Conservation (phyloP, 768 basidiomycete species). For the Nevesoporus exiguus region DNA sequence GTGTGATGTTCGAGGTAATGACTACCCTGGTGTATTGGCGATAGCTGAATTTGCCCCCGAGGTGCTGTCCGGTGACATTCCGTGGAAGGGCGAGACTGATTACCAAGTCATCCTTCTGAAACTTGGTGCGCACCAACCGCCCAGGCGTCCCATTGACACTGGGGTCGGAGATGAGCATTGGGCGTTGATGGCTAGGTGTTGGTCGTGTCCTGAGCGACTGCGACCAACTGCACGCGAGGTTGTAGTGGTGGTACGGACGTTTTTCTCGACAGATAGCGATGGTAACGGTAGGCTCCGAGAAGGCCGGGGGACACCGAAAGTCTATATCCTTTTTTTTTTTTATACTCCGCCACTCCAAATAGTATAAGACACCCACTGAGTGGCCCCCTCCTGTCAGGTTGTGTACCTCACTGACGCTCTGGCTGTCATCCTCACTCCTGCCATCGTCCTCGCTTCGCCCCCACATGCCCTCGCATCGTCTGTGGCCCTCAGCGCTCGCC, state of each 20-base stretch:
- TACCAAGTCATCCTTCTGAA: neutral
- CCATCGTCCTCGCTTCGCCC: too few relatives aligned
- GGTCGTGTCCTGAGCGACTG: neutral
- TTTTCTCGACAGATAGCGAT: neutral
- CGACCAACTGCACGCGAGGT: neutral
- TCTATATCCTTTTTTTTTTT: too few relatives aligned
- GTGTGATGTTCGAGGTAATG: neutral
- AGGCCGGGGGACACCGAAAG: too few relatives aligned
- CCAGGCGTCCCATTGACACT: neutral
- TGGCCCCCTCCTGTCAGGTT: too few relatives aligned
- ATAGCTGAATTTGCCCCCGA: neutral
- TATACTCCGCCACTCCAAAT: too few relatives aligned
- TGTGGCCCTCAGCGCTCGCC: too few relatives aligned
- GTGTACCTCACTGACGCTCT: too few relatives aligned
- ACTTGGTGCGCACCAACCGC: neutral
- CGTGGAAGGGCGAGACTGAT: neutral
- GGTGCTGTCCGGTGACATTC: constrained; percentile 4
- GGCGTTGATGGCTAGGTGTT: constrained; percentile 2
- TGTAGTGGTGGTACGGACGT: neutral
- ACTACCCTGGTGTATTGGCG: neutral
- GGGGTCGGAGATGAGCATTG: neutral
- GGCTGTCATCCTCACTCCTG: too few relatives aligned
- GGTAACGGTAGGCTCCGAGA: too few relatives aligned
- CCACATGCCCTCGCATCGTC: too few relatives aligned
- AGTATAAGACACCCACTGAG: too few relatives aligned